Evolutionary conservation across 306 rosid genomes (phyloP), one percentile per base, ranked within the genome.

Genomic region (Heteromeles arbutifolia): DNA sequence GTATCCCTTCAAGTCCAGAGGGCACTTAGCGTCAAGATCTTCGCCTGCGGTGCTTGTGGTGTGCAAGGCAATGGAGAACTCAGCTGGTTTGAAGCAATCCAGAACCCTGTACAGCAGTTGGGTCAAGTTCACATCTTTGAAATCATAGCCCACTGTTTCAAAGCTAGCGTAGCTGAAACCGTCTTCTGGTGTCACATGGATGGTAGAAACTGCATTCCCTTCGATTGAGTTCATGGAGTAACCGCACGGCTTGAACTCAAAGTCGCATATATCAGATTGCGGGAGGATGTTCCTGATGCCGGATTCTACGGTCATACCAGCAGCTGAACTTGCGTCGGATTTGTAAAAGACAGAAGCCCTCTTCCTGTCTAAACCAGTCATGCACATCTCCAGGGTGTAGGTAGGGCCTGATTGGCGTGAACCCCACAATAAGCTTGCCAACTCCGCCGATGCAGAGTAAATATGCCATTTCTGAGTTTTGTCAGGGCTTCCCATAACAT

Each of bases 101-200:
- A 95, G 39, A 37, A 89, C 99, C 82, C 97, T 90, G 82, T 75
- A 83, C 26, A 92, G 79, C 70, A 95, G 78, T 54, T 86, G 84
- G 65, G 74, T 67, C 78, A 95, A 67, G 57, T 81, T 59, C 3
- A 74, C 78, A 1, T 83, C 83, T 15, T 85, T 76, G 12, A 81
- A 84, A 37, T 89, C 84, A 76, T 95, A 95, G 17, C 99, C 99
- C 39, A 75, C 88, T 2, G 97, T 88, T 83, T 95, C 99, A 63
- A 95, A 95, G 70, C 99, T 95, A 14, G 99, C 96, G 74, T 92
- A 95, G 45, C 99, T 95, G 84, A 95, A 95, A 31, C 97, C 97
- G 52, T 95, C 99, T 87, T 95, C 99, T 0, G 97, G 99, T 10
- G 97, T 95, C 21, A 95, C 90, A 64, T 95, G 99, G 82, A 95